Evolutionary conservation across 495 filamentous ascomycete species (phyloP).

Genomic region (Trichoderma orchidacearum): DNA sequence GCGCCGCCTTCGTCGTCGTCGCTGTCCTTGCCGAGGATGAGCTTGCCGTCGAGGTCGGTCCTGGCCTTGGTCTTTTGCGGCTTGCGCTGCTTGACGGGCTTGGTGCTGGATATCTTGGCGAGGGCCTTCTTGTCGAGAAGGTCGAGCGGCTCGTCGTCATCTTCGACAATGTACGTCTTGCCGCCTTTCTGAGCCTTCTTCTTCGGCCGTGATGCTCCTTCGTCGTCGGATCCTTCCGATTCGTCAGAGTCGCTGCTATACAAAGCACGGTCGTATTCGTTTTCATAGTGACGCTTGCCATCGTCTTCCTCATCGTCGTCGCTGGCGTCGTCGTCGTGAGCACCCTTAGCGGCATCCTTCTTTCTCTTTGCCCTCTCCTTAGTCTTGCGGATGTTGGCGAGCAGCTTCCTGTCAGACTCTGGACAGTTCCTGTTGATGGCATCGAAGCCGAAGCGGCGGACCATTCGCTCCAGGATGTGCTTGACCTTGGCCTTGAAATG

Average conservation of each 20-base stretch:
- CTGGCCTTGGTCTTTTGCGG: conserved; percentile 49
- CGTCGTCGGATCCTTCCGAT: conserved; percentile 44
- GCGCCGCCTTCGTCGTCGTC: conserved; percentile 42
- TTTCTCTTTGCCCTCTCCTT: conserved; percentile 77
- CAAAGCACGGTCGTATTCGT: conserved; percentile 88
- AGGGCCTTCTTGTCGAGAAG: conserved; percentile 77
- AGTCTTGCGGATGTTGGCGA: conserved; percentile 86
- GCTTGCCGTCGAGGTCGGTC: conserved; percentile 74
- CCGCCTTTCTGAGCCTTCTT: conserved; percentile 45
- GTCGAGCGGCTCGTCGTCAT: conserved; percentile 87
- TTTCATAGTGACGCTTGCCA: conserved; percentile 52
- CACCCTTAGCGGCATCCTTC: conserved; percentile 49
- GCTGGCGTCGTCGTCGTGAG: conserved; percentile 34
- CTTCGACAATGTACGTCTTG: conserved; percentile 78
- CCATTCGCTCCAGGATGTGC: conserved; percentile 87
- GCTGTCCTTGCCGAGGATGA: conserved; percentile 53
- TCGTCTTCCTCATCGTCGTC: conserved; percentile 27
- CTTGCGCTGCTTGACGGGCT: conserved; percentile 50
- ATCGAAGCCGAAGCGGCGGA: conserved; percentile 77
- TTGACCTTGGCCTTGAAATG: conserved; percentile 94
- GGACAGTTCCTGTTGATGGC: conserved; percentile 61
- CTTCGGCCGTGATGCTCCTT: conserved; percentile 32
- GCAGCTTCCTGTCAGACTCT: conserved; percentile 75
- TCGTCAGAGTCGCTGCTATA: conserved; percentile 68
- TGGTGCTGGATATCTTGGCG: conserved; percentile 84